Evolutionary conservation across 495 filamentous ascomycete genomes (phyloP), one percentile per base, ranked within the genome.

Genomic region (Chlorociboria aeruginascens): DNA sequence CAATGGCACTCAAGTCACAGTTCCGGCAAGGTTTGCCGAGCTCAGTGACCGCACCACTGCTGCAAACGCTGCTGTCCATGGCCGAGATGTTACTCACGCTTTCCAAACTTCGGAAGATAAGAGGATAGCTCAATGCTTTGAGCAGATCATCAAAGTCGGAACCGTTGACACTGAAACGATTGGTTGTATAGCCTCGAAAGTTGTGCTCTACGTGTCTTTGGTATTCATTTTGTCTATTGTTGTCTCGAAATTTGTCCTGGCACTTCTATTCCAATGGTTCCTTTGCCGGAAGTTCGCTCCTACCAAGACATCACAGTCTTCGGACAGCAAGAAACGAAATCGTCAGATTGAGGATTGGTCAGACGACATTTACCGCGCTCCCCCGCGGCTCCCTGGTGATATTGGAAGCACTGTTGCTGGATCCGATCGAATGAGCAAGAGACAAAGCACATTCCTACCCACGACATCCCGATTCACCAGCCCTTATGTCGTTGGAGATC

Each of bases 291-390:
- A 78, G 29, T 89, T 87, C 59, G 90, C 81, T 8, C 84, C 92
- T 0, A 65, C 72, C 28, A 89, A 81, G 57, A 86, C 89, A 3
- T 84, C 81, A 9, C 72, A 76, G 48, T 69, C 71, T 6, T 73
- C 82, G 2, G 81, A 89, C 62, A 71, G 74, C 39, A 86, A 85
- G 60, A 81, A 85, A 61, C 78, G 93, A 38, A 82, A 90, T 46
- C 82, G 86, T 50, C 86, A 97, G 61, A 99, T 99, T 48, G 93
- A 99, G 64, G 90, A 96, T 53, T 99, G 93, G 93, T 83, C 80
- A 10, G 89, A 99, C 50, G 93, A 99, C 55, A 97, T 97, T 57
- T 96, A 97, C 58, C 81, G 87, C 28, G 83, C 89, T 9, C 86
- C 86, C 2, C 85, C 86, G 48, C 81, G 86, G 40, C 68, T 95